These are phyloP conservation scores for Albugo candida DNA, from an alignment of 352 stramenopile genomes.

Conservation along the genomic window DNA sequence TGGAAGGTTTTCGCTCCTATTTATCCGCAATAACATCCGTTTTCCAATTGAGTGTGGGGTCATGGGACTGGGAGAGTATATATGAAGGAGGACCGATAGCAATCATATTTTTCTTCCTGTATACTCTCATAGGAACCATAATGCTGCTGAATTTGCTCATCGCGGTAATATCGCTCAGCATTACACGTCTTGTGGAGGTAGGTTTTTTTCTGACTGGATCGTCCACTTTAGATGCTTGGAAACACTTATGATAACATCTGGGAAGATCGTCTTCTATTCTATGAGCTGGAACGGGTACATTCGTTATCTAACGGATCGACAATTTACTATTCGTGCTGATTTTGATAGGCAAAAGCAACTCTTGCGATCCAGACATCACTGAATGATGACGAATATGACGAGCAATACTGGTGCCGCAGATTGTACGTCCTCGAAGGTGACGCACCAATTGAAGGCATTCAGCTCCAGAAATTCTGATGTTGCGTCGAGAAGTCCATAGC, in stretches of 20 bases:
- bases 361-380: constrained; percentile 53
- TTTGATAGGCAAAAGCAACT: constrained; percentile 36
- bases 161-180: constrained; percentile 17
- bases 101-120: constrained; percentile 47
- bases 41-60: constrained; percentile 51
- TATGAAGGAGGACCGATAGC: constrained; percentile 46
- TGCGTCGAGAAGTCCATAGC: no score
- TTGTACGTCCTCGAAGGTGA: constrained; percentile 59
- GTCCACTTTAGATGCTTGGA: constrained; percentile 38
- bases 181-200: background rate
- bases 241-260: constrained; percentile 77
- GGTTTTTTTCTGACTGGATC: no score
- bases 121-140: constrained; percentile 59
- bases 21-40: constrained; percentile 31
- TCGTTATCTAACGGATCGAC: background rate
- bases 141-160: constrained; percentile 69
- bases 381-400: constrained; percentile 46
- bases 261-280: constrained; percentile 64
- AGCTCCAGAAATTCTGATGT: constrained; percentile 39
- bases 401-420: constrained; percentile 46
- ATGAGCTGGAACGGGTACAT: constrained; percentile 50
- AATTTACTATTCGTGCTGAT: background rate
- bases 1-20: constrained; percentile 49
- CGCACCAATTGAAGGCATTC: constrained; percentile 55
- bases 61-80: constrained; percentile 58